Conservation (phyloP, 805 yeast species). For the Tetrapisispora iriomotensis region DNA sequence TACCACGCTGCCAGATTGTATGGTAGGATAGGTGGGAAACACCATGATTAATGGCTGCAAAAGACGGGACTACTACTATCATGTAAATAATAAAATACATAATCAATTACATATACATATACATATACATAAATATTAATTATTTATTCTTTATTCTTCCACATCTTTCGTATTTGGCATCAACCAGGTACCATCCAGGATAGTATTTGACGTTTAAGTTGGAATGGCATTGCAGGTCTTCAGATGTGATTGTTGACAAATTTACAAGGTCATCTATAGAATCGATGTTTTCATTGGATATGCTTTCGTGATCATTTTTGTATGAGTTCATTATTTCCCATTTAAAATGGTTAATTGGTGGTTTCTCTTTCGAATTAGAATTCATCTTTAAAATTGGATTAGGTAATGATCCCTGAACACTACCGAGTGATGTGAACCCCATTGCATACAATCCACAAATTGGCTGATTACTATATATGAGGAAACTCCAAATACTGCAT, state of each 20-base stretch:
- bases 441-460: constrained; percentile 70
- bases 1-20: constrained; percentile 45
- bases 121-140: background rate
- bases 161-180: constrained; percentile 25
- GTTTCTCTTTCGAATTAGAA: background rate
- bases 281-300: constrained; percentile 1
- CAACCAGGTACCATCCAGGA: constrained; percentile 29
- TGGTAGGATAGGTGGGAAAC: constrained; percentile 40
- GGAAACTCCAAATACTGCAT: constrained; percentile 76
- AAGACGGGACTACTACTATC: background rate
- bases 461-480: constrained; percentile 44
- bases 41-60: constrained; percentile 22
- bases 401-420: constrained; percentile 54
- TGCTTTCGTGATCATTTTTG: background rate
- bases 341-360: constrained; percentile 9
- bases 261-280: constrained; percentile 3
- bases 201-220: constrained; percentile 5
- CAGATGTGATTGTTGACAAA: constrained; percentile 5
- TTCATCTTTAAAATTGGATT: constrained; percentile 49
- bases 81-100: constrained; percentile 1
- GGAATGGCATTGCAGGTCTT: constrained; percentile 6
- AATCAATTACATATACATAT: background rate
- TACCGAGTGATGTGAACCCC: constrained; percentile 90
- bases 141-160: constrained; percentile 19
- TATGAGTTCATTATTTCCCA: constrained; percentile 23